Evolutionary conservation across 129 eudicot genomes (phyloP).

Genomic region (Lactuca saligna): DNA sequence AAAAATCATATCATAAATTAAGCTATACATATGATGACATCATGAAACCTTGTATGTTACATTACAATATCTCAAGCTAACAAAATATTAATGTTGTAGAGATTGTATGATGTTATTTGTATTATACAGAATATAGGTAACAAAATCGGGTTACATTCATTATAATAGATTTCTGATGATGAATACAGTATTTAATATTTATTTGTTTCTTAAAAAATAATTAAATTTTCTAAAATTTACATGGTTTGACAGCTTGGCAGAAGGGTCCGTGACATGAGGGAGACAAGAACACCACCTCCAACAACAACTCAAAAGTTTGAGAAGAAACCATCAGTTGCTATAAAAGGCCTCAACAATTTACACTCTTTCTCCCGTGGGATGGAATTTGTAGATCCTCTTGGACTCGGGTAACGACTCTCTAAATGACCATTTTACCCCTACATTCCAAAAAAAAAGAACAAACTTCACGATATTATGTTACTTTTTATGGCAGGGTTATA

Average conservation of each 20-base stretch:
- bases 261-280: constrained; percentile 99
- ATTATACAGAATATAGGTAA: background rate
- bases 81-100: background rate
- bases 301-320: constrained; percentile 60
- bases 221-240: constrained; percentile 16
- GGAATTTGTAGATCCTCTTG: constrained; percentile 92
- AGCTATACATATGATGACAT: background rate
- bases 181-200: constrained; percentile 17
- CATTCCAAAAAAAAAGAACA: background rate
- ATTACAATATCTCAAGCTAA: background rate
- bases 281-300: constrained; percentile 65
- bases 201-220: background rate
- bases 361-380: constrained; percentile 90
- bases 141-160: constrained; percentile 2
- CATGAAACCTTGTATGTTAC: background rate
- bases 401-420: constrained; percentile 67
- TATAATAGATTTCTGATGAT: background rate
- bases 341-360: constrained; percentile 58
- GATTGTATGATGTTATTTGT: background rate
- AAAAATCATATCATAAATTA: background rate
- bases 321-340: constrained; percentile 51
- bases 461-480: constrained; percentile 12
- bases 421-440: background rate
- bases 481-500: constrained; percentile 61
- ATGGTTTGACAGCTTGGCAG: constrained; percentile 75